Percentiles rank a stretch among this genome's conserved stretches.
These are phyloP conservation scores for Metschnikowia henanensis DNA, from an alignment of 805 yeast species.

Conservation along the genomic window DNA sequence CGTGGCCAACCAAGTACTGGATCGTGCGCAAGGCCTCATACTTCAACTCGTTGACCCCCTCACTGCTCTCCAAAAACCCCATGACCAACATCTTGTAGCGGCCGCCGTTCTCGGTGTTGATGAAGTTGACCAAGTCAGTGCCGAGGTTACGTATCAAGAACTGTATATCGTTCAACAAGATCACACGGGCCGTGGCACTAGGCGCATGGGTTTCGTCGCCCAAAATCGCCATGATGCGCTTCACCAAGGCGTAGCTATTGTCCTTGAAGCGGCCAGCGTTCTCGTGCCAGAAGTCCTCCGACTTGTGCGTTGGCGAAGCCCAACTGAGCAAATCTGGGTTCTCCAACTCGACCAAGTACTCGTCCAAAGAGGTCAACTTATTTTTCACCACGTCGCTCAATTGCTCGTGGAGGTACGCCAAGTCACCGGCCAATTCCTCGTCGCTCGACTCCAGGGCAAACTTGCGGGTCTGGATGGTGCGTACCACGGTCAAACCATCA, in stretches of 20 bases:
- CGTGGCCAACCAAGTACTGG: constrained; percentile 86
- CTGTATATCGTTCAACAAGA: constrained; percentile 44
- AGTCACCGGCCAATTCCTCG: constrained; percentile 80
- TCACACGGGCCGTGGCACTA: constrained; percentile 27
- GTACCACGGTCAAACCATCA: constrained; percentile 69
- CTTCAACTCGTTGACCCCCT: constrained; percentile 82
- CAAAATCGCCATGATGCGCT: constrained; percentile 57
- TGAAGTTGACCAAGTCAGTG: constrained; percentile 35
- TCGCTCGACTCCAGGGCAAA: constrained; percentile 72
- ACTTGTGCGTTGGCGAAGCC: constrained; percentile 85
- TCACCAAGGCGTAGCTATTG: constrained; percentile 70
- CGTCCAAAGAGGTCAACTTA: constrained; percentile 88
- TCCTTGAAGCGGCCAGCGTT: constrained; percentile 76
- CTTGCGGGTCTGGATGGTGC: constrained; percentile 77
- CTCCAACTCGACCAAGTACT: constrained; percentile 80
- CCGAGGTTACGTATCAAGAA: constrained; percentile 42
- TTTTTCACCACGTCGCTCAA: constrained; percentile 68
- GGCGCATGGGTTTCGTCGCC: constrained; percentile 24
- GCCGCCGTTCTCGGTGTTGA: constrained; percentile 46
- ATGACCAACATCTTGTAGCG: constrained; percentile 74
- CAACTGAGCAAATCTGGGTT: constrained; percentile 75
- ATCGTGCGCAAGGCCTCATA: constrained; percentile 95
- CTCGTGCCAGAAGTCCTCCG: constrained; percentile 87
- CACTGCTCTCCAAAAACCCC: constrained; percentile 68
- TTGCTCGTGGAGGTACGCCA: constrained; percentile 54